Evolutionary conservation across 257 asterid species (phyloP), one percentile per base, ranked within the genome.

Genomic region (Solanum appendiculatum): DNA sequence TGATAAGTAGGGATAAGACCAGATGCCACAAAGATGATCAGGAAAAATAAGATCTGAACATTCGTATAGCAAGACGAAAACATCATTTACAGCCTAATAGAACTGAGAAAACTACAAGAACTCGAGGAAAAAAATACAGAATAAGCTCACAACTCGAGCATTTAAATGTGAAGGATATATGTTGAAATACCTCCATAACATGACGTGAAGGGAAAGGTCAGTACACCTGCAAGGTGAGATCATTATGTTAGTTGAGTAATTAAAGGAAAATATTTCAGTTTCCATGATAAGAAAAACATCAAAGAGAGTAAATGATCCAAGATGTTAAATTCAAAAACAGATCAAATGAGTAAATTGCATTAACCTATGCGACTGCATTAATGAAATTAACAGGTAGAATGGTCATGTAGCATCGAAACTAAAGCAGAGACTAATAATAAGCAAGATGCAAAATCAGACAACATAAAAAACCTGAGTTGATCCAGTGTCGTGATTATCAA

Each of bases 401-500:
- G 40, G 46, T 70, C 44, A 25, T 34, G 27, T 16, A 70, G 27
- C 46, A 60, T 66, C 69, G 44, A 39, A 83, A 83, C 15, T 34
- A 23, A 54, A 83, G n/a, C 27, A 37, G 39, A 54, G 27, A 72
- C 0, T 27, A 54, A 82, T 82, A 54, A 23, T 48, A 48, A 82
- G 40, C 29, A 48, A 33, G 29, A 27, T 27, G 33, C 3, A 34
- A 34, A 42, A 56, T 39, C 56, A 36, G 70, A 66, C 23, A 66
- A 42, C 74, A 84, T 74, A 21, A 66, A 25, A 54, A 34, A 96
- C 99, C 99, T 96, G 99, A 89, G 98, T 95, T n/a, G 98, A 96
- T 40, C 98, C 99, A 21, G 99, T 95, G 90, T 96, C 99, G 77
- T 96, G 99, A 89, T 95, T 96, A 88, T 96, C 99, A 73, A 95